Evolutionary conservation across 176 grass and related monocot species (phyloP).

Genomic region (Carex kokanica): DNA sequence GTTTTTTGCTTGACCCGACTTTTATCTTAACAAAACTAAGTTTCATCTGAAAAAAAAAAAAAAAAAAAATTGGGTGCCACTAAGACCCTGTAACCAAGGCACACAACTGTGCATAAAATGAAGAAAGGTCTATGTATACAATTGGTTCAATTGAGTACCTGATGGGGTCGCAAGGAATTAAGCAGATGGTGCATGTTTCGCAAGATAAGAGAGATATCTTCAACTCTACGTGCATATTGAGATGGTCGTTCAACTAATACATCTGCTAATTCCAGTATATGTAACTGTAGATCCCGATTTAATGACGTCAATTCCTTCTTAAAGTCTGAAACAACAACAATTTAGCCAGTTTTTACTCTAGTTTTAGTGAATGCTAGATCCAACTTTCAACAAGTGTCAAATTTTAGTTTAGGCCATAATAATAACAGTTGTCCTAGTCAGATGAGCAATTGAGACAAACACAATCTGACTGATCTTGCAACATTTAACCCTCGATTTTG

Average conservation of each 20-base stretch:
- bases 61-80: background rate
- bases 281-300: slow-evolving; percentile 92
- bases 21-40: background rate
- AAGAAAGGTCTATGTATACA: background rate
- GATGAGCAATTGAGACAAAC: background rate
- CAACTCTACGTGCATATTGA: slow-evolving; percentile 84
- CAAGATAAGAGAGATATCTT: slow-evolving; percentile 92
- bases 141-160: slow-evolving; percentile 37
- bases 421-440: background rate
- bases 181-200: slow-evolving; percentile 84
- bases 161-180: slow-evolving; percentile 82
- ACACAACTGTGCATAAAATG: background rate
- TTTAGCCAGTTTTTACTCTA: background rate
- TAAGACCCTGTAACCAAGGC: background rate
- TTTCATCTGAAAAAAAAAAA: background rate
- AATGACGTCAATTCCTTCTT: slow-evolving; percentile 81
- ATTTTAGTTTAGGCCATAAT: background rate
- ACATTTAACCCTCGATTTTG: background rate
- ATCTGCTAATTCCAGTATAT: slow-evolving; percentile 91
- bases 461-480: background rate
- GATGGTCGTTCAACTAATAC: slow-evolving; percentile 87
- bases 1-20: background rate
- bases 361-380: background rate
- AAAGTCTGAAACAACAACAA: slow-evolving; percentile 56
- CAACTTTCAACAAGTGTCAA: background rate